Percentiles rank a stretch among this genome's conserved stretches.
Conservation (phyloP, 2,329 filamentous ascomycete species). For the Claviceps sp. region DNA sequence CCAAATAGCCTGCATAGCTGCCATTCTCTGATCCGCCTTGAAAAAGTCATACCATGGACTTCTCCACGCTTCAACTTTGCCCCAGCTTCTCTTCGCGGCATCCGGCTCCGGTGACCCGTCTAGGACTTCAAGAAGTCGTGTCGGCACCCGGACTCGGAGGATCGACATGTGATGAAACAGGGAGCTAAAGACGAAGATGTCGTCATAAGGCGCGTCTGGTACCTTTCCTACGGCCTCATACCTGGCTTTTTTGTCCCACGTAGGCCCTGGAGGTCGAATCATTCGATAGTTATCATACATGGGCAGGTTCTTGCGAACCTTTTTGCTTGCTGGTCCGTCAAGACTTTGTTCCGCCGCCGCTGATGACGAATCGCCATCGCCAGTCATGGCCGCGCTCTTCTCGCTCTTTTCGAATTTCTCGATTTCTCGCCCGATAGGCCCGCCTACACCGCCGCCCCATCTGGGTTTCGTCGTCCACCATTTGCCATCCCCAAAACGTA, state of each 20-base stretch:
- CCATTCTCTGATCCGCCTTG: constrained; percentile 35
- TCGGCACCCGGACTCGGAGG: constrained; percentile 44
- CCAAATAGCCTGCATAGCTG: constrained; percentile 45
- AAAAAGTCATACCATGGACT: constrained; percentile 52
- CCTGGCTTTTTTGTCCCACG: constrained; percentile 47
- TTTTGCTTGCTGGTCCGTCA: constrained; percentile 25
- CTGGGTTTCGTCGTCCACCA: constrained; percentile 50
- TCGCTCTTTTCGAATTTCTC: constrained; percentile 16
- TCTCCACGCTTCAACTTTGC: constrained; percentile 39
- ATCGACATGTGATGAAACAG: constrained; percentile 50
- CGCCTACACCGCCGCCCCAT: constrained; percentile 51
- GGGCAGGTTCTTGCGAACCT: constrained; percentile 39
- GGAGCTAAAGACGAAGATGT: constrained; percentile 47
- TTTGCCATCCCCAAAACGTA: constrained; percentile 40
- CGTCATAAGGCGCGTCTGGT: constrained; percentile 36
- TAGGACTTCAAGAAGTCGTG: constrained; percentile 36
- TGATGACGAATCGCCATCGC: constrained; percentile 30
- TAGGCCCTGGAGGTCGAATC: constrained; percentile 41
- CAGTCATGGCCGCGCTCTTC: constrained; percentile 27
- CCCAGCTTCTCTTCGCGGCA: constrained; percentile 30
- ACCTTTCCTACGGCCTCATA: constrained; percentile 44
- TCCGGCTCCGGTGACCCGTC: constrained; percentile 29
- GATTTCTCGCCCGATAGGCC: constrained; percentile 48
- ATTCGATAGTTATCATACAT: constrained; percentile 53
- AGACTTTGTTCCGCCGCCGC: constrained; percentile 13